Evolutionary conservation across 1,284 basidiomycete genomes (phyloP), one percentile per base, ranked within the genome.

Genomic region (Cystobasidium pallidum): DNA sequence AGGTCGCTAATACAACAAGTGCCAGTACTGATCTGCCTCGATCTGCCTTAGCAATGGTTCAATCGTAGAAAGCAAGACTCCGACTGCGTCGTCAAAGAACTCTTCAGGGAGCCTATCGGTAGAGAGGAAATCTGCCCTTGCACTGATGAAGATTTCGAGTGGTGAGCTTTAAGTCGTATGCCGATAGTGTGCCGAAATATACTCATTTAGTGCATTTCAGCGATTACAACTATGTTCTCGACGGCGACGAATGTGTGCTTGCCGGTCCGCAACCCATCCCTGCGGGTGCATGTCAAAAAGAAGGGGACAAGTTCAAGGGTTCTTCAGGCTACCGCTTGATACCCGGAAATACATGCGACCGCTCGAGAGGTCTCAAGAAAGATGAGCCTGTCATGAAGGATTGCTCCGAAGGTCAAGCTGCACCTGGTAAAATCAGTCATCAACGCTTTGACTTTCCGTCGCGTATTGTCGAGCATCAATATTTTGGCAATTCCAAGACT

Each of bases 271-370:
- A 97, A 79, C 87, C 86, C 11, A 89, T 97, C 55, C 91, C 92
- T 0, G 85, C 88, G 0, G 91, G 88, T 2, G 84, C 88, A 0
- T 99, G 96, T 78, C 81, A 83, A 19, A 84, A 84, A 66, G 82
- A 85, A 0, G 84, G 86, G 11, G 84, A 89, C 76, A 88, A 81
- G 17, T 99, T 93, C 80, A 79, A 86, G 80, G 95, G 93, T 0
- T 96, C 94, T 0, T 94, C 91, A 17, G 95, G 95, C 0, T 99
- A 89, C 80, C 86, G 94, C 49, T 87, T 89, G 78, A 93, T 99
- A 70, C 94, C 96, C 1, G 95, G 96, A 1, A 91, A 99, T 79
- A 91, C 89, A 0, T 99, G 95, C 80, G 85, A 86, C 61, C 77
- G 80, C 3, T 75, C 76, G 19, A 89, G 89, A 4, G 74, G 83